Evolutionary conservation across 73 alveolate species (phyloP), one percentile per base, ranked within the genome.

Genomic region (Paramecium pentaurelia): DNA sequence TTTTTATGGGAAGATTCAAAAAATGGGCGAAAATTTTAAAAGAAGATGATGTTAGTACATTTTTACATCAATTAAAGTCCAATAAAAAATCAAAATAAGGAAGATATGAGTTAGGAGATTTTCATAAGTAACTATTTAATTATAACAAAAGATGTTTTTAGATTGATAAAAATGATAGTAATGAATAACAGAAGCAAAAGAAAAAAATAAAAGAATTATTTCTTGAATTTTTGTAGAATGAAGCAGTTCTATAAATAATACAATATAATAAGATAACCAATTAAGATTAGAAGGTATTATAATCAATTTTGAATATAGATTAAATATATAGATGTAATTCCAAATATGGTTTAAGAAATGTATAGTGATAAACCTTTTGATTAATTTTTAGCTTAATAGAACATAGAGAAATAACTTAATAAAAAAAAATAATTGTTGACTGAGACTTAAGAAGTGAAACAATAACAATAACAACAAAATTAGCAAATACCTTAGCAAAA

Each of bases 1-100:
- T 80, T 80, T 80, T 80, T 80, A 80, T 80, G 91, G 91, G 91
- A 28, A 80, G 91, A 47, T 80, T 80, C 38, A 80, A 80, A 44
- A 80, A 80, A 14, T 80, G 91, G 91, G 91, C 91, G 20, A 80
- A 80, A 80, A 80, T 49, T 25, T 36, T 80, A 80, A 42, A 47
- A 80, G 91, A 80, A 80, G 58, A 40, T 42, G 75, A 47, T 14
- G 91, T 80, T 44, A 32, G 71, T 47, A 1, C 22, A 42, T 80
- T 45, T 20, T 80, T 80, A 64, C 34, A 80, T 80, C 14, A 80
- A 45, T 47, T 80, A 25, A 80, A 47, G 45, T 45, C 91, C 8
- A 49, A 36, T 47, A 80, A 80, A 44, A 80, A 80, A 47, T 80
- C 91, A 22, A 80, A 80, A 45, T 25, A 80, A 34, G 91, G 91